Percentiles rank a stretch among this genome's conserved stretches.
Conservation (phyloP, 139 green algal genomes). For the Chlamydomonas sp. region DNA sequence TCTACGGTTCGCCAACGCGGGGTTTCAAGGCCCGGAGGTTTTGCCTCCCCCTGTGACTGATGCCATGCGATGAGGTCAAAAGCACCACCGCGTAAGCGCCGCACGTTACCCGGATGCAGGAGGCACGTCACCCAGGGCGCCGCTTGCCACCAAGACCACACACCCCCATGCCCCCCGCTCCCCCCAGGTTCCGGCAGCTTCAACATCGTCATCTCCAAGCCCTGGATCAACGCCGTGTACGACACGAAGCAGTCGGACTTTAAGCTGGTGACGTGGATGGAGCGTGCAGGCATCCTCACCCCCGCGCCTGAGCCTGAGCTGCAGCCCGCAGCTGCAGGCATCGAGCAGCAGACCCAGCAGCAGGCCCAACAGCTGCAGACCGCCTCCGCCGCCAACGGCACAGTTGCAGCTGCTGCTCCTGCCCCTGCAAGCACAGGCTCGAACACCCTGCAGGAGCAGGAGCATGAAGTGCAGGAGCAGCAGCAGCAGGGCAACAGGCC, state of each 20-base stretch:
- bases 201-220: slow-evolving; percentile 18
- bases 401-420: neutral
- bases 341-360: neutral
- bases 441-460: neutral
- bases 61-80: too few species aligned
- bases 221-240: slow-evolving; percentile 37
- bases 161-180: too few species aligned
- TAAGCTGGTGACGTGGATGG: slow-evolving; percentile 12
- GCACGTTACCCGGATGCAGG: too few species aligned
- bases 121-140: too few species aligned
- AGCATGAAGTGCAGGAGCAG: neutral
- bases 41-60: too few species aligned
- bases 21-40: too few species aligned
- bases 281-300: slow-evolving; percentile 22
- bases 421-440: too few species aligned
- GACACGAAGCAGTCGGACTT: slow-evolving; percentile 7
- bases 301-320: neutral
- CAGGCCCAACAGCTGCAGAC: neutral
- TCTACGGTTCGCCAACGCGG: too few species aligned
- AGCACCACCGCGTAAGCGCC: too few species aligned
- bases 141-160: too few species aligned
- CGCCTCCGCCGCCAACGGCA: neutral
- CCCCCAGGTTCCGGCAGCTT: neutral
- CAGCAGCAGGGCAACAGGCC: neutral
- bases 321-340: neutral